Conservation (phyloP, 257 asterid species). For the Solanum acaule region DNA sequence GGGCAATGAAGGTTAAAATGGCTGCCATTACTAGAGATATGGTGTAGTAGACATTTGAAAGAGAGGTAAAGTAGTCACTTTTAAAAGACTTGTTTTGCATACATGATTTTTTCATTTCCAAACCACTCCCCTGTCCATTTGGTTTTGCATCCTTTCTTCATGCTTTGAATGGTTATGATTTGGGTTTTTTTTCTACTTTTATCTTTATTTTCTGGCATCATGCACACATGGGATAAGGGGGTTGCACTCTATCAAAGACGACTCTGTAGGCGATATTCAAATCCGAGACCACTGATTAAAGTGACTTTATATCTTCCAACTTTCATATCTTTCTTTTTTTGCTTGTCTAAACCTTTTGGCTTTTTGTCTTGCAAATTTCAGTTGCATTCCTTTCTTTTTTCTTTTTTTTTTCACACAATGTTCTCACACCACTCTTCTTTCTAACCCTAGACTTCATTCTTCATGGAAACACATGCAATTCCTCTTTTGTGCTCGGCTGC, state of each 20-base stretch:
- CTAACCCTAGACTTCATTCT: background rate
- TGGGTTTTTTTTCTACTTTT: background rate
- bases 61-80: background rate
- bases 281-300: background rate
- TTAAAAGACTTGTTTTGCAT: background rate
- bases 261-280: background rate
- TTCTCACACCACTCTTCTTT: background rate
- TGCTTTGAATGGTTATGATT: background rate
- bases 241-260: background rate
- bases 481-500: background rate
- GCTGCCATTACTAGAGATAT: constrained; percentile 16
- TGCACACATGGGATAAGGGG: background rate
- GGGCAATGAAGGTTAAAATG: constrained; percentile 4
- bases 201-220: background rate
- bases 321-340: background rate
- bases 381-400: background rate
- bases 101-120: constrained; percentile 18
- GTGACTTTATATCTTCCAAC: background rate
- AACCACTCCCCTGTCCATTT: constrained; percentile 14
- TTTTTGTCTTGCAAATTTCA: background rate
- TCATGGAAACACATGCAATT: background rate
- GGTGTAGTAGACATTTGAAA: background rate
- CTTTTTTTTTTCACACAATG: background rate
- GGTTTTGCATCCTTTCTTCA: background rate
- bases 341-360: background rate